A percentile compares a stretch with the other conserved stretches of the same genome.
phyloP scores from a whole-genome alignment of 2,329 filamentous ascomycete species.

The Fusarium temperatum region DNA sequence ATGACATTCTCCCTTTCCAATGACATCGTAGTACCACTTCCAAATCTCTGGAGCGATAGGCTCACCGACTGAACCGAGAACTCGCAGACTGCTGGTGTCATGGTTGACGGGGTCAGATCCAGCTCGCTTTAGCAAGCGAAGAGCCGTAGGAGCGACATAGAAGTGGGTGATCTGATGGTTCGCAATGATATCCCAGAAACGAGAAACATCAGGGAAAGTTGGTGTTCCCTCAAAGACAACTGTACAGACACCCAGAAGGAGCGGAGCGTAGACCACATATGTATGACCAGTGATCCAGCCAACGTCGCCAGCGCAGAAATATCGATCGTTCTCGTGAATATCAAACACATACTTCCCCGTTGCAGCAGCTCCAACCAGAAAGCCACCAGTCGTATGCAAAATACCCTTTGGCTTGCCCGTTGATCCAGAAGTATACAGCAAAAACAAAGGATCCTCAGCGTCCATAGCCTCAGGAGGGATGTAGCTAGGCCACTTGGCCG shows the following conservation, averaged over 20 bases:
- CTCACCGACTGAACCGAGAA: conserved; percentile 91
- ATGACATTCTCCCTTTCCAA: conserved; percentile 88
- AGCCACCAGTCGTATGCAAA: conserved; percentile 92
- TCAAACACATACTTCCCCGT: conserved; percentile 98
- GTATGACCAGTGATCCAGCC: conserved; percentile 98
- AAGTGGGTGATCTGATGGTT: conserved; percentile 93
- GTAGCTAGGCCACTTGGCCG: conserved; percentile 90
- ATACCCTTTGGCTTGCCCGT: conserved; percentile 97
- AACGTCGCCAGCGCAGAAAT: conserved; percentile 95
- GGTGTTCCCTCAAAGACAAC: conserved; percentile 96
- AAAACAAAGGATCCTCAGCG: conserved; percentile 91
- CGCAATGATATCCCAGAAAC: conserved; percentile 95
- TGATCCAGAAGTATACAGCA: conserved; percentile 93
- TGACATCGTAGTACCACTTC: conserved; percentile 96
- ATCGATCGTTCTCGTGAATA: conserved; percentile 86
- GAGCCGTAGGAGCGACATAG: conserved; percentile 91
- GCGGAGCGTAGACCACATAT: conserved; percentile 91
- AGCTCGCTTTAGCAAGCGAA: conserved; percentile 88
- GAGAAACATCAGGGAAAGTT: conserved; percentile 90
- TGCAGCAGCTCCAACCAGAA: conserved; percentile 84
- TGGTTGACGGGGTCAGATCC: conserved; percentile 81
- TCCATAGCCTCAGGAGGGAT: conserved; percentile 84
- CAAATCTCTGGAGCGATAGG: conserved; percentile 96
- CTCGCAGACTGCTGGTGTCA: conserved; percentile 82
- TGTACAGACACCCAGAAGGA: conserved; percentile 86